phyloP scores from a whole-genome alignment of 306 rosid genomes.

The Crotalaria pallida region DNA sequence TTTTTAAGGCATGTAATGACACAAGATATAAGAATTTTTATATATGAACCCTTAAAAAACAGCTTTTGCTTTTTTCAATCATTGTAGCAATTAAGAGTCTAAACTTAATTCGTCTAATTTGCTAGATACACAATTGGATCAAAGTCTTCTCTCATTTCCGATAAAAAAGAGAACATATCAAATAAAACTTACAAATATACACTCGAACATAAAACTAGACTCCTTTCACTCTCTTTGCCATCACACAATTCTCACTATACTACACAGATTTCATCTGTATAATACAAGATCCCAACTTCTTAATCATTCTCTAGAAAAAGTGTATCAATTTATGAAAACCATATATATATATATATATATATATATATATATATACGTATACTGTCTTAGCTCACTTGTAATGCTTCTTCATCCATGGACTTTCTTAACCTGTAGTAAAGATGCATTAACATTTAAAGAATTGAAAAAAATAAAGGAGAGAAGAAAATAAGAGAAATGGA shows the following conservation, averaged over 20 bases:
- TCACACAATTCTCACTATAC: neutral
- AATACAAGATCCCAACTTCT: neutral
- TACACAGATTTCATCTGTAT: neutral
- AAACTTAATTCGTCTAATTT: neutral
- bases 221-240: neutral
- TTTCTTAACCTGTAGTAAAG: slow-evolving; percentile 35
- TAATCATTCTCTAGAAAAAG: neutral
- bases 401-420: slow-evolving; percentile 27
- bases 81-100: neutral
- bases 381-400: neutral
- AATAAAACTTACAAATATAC: too few species aligned
- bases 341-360: too few species aligned
- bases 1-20: too few species aligned
- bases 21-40: too few species aligned
- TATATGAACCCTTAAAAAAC: too few species aligned
- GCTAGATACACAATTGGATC: too few species aligned
- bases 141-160: too few species aligned
- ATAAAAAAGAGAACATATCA: too few species aligned
- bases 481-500: too few species aligned
- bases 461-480: too few species aligned
- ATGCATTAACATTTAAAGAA: neutral
- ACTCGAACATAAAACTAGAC: neutral
- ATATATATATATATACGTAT: too few species aligned
- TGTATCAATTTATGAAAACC: neutral
- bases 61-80: too few species aligned